phyloP scores from a whole-genome alignment of 208 protist genomes.

The Crithidia bombi region DNA sequence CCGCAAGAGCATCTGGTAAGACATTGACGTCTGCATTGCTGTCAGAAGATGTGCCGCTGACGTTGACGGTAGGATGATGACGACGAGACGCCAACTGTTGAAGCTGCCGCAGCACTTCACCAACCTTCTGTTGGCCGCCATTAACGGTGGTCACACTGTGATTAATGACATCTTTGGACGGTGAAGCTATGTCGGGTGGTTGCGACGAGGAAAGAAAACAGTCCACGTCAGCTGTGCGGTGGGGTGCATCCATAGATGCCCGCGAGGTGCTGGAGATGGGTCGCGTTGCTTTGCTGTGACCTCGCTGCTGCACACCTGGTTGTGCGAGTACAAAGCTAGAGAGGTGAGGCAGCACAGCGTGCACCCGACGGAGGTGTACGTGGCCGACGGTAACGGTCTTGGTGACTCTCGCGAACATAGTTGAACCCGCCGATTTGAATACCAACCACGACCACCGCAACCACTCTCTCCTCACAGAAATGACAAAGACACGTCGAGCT shows the following conservation, averaged over 20 bases:
- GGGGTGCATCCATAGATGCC: background rate
- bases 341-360: background rate
- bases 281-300: background rate
- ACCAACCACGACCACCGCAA: too few relatives aligned
- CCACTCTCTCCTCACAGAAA: too few relatives aligned
- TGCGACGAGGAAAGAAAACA: too few relatives aligned
- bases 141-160: background rate
- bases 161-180: background rate
- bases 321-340: background rate
- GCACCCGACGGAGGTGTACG: background rate
- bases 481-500: too few relatives aligned
- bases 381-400: background rate
- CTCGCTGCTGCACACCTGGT: background rate
- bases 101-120: constrained; percentile 1
- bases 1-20: background rate
- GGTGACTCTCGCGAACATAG: background rate
- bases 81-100: background rate
- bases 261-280: background rate
- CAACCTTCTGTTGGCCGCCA: background rate
- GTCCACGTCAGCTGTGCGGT: background rate
- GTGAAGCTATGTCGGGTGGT: too few relatives aligned
- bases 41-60: background rate
- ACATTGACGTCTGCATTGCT: background rate
- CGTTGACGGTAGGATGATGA: background rate
- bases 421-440: background rate